Conservation (phyloP, 1,284 basidiomycete species). For the Pterulicium gracile region DNA sequence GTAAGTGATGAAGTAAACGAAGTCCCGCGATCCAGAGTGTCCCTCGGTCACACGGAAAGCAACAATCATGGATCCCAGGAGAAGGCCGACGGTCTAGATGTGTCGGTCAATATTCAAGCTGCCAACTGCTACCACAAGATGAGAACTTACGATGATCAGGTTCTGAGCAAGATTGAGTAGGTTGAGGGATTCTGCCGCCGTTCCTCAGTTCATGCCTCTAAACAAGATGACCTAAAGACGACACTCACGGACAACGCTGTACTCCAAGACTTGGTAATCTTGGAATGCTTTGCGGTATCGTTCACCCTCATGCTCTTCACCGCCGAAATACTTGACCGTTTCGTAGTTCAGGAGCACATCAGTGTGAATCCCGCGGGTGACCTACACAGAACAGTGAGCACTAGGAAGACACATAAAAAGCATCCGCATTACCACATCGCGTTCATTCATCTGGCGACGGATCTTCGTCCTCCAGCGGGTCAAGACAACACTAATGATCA, state of each 20-base stretch:
- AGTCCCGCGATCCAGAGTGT: slow-evolving; percentile 40
- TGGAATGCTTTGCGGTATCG: slow-evolving; percentile 65
- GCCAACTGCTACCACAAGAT: not conserved
- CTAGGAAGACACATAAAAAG: slow-evolving; percentile 5
- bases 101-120: slow-evolving; percentile 8
- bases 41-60: slow-evolving; percentile 50
- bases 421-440: slow-evolving; percentile 43
- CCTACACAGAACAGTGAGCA: slow-evolving; percentile 19
- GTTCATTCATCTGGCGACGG: slow-evolving; percentile 68
- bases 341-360: slow-evolving; percentile 77
- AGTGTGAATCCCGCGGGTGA: slow-evolving; percentile 70
- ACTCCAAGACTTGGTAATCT: slow-evolving; percentile 71
- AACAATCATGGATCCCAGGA: slow-evolving; percentile 71
- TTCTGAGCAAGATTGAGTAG: slow-evolving; percentile 70
- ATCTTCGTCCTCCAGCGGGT: slow-evolving; percentile 65
- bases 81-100: slow-evolving; percentile 55
- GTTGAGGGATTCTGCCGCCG: slow-evolving; percentile 49
- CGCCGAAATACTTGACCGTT: slow-evolving; percentile 78
- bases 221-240: slow-evolving; percentile 1
- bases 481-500: slow-evolving; percentile 52
- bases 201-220: slow-evolving; percentile 5
- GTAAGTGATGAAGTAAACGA: slow-evolving; percentile 75
- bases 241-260: slow-evolving; percentile 56
- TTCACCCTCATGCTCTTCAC: slow-evolving; percentile 69
- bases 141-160: slow-evolving; percentile 54